Conservation (phyloP, 2,329 filamentous ascomycete species). For the Lomentospora prolificans region DNA sequence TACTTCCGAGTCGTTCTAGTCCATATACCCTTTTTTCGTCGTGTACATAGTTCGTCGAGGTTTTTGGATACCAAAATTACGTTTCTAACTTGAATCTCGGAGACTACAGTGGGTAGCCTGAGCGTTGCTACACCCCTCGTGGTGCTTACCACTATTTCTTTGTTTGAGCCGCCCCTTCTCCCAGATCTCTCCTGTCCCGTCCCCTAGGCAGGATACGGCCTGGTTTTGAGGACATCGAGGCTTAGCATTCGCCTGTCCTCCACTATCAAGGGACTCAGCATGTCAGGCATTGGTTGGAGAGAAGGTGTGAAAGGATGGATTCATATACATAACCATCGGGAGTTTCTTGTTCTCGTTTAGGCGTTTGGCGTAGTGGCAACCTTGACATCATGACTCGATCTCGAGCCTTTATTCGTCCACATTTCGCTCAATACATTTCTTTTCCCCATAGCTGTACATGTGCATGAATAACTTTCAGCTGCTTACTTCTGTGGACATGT, state of each 20-base stretch:
- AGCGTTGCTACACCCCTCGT: no score
- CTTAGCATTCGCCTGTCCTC: neutral
- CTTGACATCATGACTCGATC: neutral
- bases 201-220: neutral
- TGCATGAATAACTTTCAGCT: no score
- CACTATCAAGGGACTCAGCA: neutral
- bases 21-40: neutral
- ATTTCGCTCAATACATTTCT: neutral
- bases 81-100: no score
- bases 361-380: neutral
- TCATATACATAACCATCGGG: neutral
- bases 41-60: slow-evolving; percentile 3
- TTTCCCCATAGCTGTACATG: neutral
- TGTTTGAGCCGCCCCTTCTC: neutral
- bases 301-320: neutral
- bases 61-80: slow-evolving; percentile 4
- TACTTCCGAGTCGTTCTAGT: neutral
- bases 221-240: neutral
- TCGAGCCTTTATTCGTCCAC: neutral
- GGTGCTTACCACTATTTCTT: no score
- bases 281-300: neutral
- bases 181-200: neutral
- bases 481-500: no score
- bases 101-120: no score
- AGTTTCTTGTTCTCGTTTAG: neutral